Conservation (phyloP, 352 stramenopile species). For the Pythium rhizo-oryzae region DNA sequence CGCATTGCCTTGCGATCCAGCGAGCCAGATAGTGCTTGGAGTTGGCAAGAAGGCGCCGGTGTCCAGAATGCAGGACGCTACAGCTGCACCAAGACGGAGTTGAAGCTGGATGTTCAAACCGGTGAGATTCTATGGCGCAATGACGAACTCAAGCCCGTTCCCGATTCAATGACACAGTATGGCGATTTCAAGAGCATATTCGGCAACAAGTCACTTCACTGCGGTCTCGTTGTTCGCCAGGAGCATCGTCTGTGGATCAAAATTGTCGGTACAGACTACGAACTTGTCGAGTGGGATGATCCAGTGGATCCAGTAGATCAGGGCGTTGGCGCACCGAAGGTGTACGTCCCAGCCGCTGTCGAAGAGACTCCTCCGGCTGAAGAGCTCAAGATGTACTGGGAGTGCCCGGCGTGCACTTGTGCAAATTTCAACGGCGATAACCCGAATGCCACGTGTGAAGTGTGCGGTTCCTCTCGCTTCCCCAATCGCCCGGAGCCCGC, state of each 20-base stretch:
- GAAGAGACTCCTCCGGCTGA: conserved; percentile 21
- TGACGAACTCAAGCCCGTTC: conserved; percentile 90
- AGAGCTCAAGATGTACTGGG: conserved; percentile 90
- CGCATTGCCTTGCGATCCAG: conserved; percentile 68
- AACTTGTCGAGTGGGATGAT: conserved; percentile 90
- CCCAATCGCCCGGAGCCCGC: conserved; percentile 29
- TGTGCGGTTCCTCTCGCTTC: conserved; percentile 61
- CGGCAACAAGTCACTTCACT: conserved; percentile 86
- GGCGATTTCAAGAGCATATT: conserved; percentile 86
- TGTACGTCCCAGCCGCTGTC: conserved; percentile 40
- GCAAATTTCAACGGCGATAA: conserved; percentile 89
- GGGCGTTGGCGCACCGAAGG: conserved; percentile 68
- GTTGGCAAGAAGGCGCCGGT: conserved; percentile 62
- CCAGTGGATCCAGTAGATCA: conserved; percentile 72
- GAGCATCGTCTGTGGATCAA: conserved; percentile 90
- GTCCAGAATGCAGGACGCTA: conserved; percentile 69
- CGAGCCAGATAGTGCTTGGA: conserved; percentile 55
- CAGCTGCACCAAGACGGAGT: conserved; percentile 67
- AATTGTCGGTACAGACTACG: conserved; percentile 86
- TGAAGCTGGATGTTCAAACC: conserved; percentile 87
- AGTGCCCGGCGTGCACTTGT: conserved; percentile 81
- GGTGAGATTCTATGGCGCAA: conserved; percentile 92
- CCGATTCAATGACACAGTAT: conserved; percentile 91
- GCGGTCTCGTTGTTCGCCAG: conserved; percentile 82
- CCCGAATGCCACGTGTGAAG: conserved; percentile 71